Evolutionary conservation across 192 early-diverging fungal species (phyloP), one percentile per base, ranked within the genome.

Genomic region (Backusella liffmaniae): DNA sequence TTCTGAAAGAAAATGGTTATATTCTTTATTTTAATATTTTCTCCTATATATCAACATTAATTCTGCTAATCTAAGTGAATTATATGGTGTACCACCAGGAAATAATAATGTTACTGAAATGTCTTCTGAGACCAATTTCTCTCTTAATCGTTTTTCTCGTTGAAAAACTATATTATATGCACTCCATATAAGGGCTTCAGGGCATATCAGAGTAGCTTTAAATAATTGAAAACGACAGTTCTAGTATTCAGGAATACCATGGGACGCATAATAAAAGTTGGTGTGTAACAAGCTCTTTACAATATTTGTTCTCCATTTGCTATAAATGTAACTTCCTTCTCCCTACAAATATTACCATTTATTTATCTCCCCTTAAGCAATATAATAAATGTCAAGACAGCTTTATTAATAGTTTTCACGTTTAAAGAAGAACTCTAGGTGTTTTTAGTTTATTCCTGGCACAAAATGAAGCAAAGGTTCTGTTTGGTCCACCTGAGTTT

Each of bases 401-500:
- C 6, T 21, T 56, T 56, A 21, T 56, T 56, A 21, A 56, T 26
- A 21, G 53, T 56, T 56, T 9, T 21, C 16, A 21, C 23, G 9
- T 56, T 56, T 56, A 56, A 21, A 56, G 18, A 56, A 56, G 18
- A 26, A 8, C 1, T 21, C 42, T 44, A 16, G 42, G 42, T 44
- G 42, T 44, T 44, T 44, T 44, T 44, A 44, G 4, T 4, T 44
- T 16, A 13, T 44, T 44, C 42, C 42, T 16, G 15, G 15, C 42
- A 44, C 42, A 21, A 53, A 9, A 23, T 39, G 37, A 39, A 39
- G n/a, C n/a, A 56, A 56, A 21, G 26, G 6, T 23, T 23, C 9
- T 8, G 34, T 75, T 67, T 79, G 32, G 21, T 72, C 44, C 36
- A 9, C 0, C 53, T 56, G 53, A 56, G 53, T 56, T 56, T 56